Evolutionary conservation across 2,329 filamentous ascomycete genomes (phyloP), one percentile per base, ranked within the genome.

Genomic region (Fusarium bulbicola): DNA sequence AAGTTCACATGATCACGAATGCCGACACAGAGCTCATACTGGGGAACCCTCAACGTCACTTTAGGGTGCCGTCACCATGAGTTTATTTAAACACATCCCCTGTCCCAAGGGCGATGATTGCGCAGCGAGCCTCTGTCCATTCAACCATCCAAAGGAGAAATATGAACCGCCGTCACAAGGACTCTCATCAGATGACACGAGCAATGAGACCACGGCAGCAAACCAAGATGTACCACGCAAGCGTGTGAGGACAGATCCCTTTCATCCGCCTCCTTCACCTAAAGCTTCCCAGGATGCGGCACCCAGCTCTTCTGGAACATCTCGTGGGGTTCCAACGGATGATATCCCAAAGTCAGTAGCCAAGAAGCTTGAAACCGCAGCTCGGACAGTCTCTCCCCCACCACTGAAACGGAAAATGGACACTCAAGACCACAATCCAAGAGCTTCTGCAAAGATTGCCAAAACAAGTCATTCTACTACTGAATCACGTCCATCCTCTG

Each of bases 71-170:
- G 5, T 54, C 53, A 64, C n/a, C 46, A 84, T 84, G 82, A 82
- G 81, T 66, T 68, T 84, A 78, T 52, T 84, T 88, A 69, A 87
- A 74, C 83, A 83, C 66, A 84, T 88, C 53, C 85, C 85, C 15
- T 88, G 86, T 72, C 86, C 86, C 11, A 85, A 85, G 26, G 86
- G 86, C 57, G 80, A 83, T 52, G 79, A 68, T 6, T 88, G 86
- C 74, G 85, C 82, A 14, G 85, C 86, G 21, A 86, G 86, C 73
- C 81, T 84, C 67, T 88, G 86, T 73, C 82, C 88, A 43, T 88
- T 88, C 73, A 84, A 84, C 34, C 85, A 87, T 72, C 79, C 79
- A 39, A 77, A 75, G 26, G 83, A 86, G 36, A 77, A 77, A 20
- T 54, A 54, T 40, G 45, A 66, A 32, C 59, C 63, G 14, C 30